phyloP scores from a whole-genome alignment of 306 rosid genomes.

The Cucurbita pepo region DNA sequence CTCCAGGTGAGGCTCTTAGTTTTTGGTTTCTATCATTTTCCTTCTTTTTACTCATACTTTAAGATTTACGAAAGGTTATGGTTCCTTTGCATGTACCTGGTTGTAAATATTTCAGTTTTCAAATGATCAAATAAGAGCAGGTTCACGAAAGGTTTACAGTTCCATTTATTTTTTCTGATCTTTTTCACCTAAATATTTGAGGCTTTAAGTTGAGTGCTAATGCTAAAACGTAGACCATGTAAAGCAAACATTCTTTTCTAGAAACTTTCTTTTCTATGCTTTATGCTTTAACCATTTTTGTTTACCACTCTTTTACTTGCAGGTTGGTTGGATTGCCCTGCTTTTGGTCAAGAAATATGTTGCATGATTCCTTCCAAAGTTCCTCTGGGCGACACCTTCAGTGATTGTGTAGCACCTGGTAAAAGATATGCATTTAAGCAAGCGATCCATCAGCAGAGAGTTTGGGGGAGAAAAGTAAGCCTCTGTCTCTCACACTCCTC shows the following conservation, averaged over 20 bases:
- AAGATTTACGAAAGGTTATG: not conserved
- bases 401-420: constrained; percentile 72
- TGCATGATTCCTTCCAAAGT: constrained; percentile 95
- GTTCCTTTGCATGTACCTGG: not conserved
- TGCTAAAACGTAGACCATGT: not conserved
- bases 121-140: not conserved
- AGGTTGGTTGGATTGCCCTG: constrained; percentile 98
- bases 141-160: not conserved
- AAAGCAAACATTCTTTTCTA: not conserved
- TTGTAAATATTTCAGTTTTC: not conserved
- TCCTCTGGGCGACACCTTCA: constrained; percentile 78
- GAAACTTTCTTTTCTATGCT: not conserved
- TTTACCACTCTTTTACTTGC: constrained; percentile 6
- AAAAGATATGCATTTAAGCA: constrained; percentile 98
- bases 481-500: not conserved
- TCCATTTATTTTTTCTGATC: not conserved
- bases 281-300: not conserved
- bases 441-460: constrained; percentile 91
- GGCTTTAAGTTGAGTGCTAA: not conserved
- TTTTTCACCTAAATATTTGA: not conserved
- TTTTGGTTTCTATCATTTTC: not conserved
- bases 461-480: constrained; percentile 78
- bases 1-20: constrained; percentile 57
- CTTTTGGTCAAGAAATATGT: constrained; percentile 65
- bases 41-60: not conserved